These are phyloP conservation scores for Clonostachys solani DNA, from an alignment of 2,329 filamentous ascomycete genomes.

Conservation along the genomic window DNA sequence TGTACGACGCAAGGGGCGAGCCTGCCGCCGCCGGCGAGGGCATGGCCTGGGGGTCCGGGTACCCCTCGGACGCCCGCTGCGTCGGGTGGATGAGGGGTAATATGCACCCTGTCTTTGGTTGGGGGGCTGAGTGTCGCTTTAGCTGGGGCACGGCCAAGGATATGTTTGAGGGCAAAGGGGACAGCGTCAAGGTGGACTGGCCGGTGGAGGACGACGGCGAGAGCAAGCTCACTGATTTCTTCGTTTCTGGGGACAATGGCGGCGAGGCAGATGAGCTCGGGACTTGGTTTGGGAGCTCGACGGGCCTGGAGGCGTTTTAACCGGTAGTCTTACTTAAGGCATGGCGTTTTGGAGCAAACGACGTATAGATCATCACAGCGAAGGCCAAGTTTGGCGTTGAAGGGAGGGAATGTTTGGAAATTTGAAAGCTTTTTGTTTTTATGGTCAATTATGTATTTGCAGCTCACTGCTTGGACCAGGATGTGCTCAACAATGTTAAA, in stretches of 20 bases:
- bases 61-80: conserved; percentile 83
- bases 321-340: not conserved
- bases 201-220: conserved; percentile 69
- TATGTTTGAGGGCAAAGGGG: conserved; percentile 73
- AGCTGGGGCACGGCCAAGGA: conserved; percentile 96
- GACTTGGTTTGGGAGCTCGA: conserved; percentile 77
- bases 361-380: too few species aligned
- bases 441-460: too few species aligned
- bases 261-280: conserved; percentile 59
- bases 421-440: too few species aligned
- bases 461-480: too few species aligned
- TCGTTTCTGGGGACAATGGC: conserved; percentile 34
- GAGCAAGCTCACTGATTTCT: conserved; percentile 74
- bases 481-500: not conserved
- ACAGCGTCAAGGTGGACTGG: conserved; percentile 73
- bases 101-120: conserved; percentile 92
- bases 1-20: conserved; percentile 50
- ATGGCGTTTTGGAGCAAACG: conserved; percentile 2
- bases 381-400: not conserved
- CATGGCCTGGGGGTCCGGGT: conserved; percentile 81
- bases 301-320: conserved; percentile 66
- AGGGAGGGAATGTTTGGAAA: not conserved
- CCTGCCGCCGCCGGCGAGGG: conserved; percentile 22
- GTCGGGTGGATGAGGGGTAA: conserved; percentile 77
- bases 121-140: conserved; percentile 89